phyloP scores from a whole-genome alignment of 768 basidiomycete genomes.

The Tremella fuciformis region DNA sequence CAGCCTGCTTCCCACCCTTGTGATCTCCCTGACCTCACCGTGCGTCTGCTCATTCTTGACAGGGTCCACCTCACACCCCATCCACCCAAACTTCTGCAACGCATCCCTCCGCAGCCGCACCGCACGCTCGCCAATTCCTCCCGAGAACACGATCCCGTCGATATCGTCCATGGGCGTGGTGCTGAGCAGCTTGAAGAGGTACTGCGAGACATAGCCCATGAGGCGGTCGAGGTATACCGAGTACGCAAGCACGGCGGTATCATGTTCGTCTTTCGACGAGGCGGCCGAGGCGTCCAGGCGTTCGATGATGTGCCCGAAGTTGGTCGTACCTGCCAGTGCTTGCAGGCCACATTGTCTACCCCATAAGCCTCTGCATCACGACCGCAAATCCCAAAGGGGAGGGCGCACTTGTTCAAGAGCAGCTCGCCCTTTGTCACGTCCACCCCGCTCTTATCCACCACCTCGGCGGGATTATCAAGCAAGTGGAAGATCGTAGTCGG shows the following conservation, averaged over 20 bases:
- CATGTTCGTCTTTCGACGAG: slow-evolving; percentile 42
- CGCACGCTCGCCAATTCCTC: slow-evolving; percentile 81
- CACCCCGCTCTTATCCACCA: slow-evolving; percentile 51
- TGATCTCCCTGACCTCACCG: slow-evolving; percentile 43
- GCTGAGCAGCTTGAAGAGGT: slow-evolving; percentile 64
- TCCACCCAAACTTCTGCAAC: slow-evolving; percentile 58
- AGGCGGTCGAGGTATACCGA: slow-evolving; percentile 75
- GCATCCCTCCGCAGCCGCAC: slow-evolving; percentile 63
- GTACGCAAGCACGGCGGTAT: slow-evolving; percentile 62
- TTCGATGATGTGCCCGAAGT: slow-evolving; percentile 66
- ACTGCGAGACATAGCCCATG: slow-evolving; percentile 67
- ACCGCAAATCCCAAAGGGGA: not conserved
- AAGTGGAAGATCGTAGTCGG: slow-evolving; percentile 86
- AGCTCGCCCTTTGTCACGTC: slow-evolving; percentile 54
- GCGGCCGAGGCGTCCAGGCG: slow-evolving; percentile 54
- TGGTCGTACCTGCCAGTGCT: slow-evolving; percentile 72
- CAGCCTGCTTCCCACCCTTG: slow-evolving; percentile 41
- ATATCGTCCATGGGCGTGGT: slow-evolving; percentile 54
- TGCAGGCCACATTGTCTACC: slow-evolving; percentile 69
- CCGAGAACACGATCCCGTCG: slow-evolving; percentile 79
- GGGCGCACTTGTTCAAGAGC: slow-evolving; percentile 53
- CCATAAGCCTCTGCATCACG: slow-evolving; percentile 12
- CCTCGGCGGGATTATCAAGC: slow-evolving; percentile 61
- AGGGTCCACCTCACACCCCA: slow-evolving; percentile 64
- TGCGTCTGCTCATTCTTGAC: slow-evolving; percentile 55